Conservation (phyloP, 208 protist genomes). For the Giardia muris region DNA sequence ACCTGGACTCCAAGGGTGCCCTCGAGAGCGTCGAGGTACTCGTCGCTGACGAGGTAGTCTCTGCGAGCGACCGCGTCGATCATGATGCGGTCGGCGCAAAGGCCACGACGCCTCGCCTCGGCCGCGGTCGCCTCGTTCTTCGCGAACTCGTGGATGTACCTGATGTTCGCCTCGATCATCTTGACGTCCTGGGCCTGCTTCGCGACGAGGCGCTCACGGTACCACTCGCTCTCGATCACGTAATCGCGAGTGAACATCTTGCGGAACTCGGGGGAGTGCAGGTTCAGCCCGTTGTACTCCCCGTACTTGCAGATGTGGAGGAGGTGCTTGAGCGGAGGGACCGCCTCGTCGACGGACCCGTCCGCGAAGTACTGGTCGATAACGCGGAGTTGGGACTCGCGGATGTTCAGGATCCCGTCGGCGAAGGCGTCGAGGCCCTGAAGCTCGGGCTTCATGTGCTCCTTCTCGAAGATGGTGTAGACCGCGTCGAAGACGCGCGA, state of each 20-base stretch:
- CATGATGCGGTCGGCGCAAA: background rate
- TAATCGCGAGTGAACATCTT: constrained; percentile 36
- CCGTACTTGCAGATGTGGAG: constrained; percentile 45
- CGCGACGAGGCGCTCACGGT: background rate
- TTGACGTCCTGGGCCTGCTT: background rate
- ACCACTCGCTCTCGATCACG: constrained; percentile 41
- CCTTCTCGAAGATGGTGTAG: constrained; percentile 41
- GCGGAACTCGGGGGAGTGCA: constrained; percentile 36
- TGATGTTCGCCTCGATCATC: background rate
- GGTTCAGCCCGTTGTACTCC: constrained; percentile 35
- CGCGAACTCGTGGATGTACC: background rate
- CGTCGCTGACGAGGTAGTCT: background rate
- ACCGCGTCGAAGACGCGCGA: constrained; percentile 41
- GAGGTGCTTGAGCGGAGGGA: constrained; percentile 44
- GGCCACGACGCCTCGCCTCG: background rate
- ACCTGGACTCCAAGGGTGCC: constrained; percentile 24
- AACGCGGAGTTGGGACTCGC: constrained; percentile 8
- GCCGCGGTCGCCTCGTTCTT: background rate
- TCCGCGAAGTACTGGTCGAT: constrained; percentile 38
- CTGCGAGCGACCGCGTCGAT: background rate
- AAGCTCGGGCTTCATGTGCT: constrained; percentile 41
- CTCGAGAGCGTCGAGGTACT: constrained; percentile 3
- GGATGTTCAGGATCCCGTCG: constrained; percentile 41
- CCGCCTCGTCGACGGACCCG: constrained; percentile 38
- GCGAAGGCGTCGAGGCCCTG: constrained; percentile 36